Percentiles rank a stretch among this genome's conserved stretches.
Evolutionary conservation across 192 early-diverging fungal genomes (phyloP).

Genomic region (Neocallimastix lanati): DNA sequence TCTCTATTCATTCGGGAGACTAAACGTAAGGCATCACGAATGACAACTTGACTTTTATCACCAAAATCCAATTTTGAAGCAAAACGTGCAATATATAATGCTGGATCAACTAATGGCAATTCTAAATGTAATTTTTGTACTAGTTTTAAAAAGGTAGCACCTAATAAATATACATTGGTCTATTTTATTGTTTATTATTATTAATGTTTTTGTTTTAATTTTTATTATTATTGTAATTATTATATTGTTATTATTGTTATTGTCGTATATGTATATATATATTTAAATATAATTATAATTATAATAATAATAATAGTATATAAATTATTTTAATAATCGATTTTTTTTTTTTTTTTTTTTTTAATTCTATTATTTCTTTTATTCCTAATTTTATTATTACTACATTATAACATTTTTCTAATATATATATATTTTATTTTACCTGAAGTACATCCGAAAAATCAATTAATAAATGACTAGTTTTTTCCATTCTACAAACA

Average conservation of each 20-base stretch:
- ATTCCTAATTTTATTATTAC: too few relatives aligned
- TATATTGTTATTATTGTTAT: too few relatives aligned
- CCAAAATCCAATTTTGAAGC: conserved; percentile 79
- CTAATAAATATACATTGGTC: conserved; percentile 74
- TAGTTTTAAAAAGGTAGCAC: conserved; percentile 63
- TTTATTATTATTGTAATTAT: too few relatives aligned
- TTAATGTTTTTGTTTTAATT: too few relatives aligned
- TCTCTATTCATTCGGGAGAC: conserved; percentile 83
- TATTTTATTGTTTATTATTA: conserved; percentile 2
- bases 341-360: too few relatives aligned
- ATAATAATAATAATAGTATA: too few relatives aligned
- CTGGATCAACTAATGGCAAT: conserved; percentile 72
- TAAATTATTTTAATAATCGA: too few relatives aligned
- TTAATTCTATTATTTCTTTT: too few relatives aligned
- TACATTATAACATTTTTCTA: too few relatives aligned
- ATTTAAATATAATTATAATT: too few relatives aligned
- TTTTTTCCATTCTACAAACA: conserved; percentile 68
- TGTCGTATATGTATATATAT: too few relatives aligned
- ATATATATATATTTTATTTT: too few relatives aligned
- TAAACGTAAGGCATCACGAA: conserved; percentile 57
- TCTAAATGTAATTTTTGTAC: conserved; percentile 36
- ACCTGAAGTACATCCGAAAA: conserved; percentile 74
- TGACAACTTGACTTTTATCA: conserved; percentile 58
- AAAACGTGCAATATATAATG: conserved; percentile 81
- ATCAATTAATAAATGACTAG: conserved; percentile 84